Conservation (phyloP, 306 rosid genomes). For the Albizia julibrissin region DNA sequence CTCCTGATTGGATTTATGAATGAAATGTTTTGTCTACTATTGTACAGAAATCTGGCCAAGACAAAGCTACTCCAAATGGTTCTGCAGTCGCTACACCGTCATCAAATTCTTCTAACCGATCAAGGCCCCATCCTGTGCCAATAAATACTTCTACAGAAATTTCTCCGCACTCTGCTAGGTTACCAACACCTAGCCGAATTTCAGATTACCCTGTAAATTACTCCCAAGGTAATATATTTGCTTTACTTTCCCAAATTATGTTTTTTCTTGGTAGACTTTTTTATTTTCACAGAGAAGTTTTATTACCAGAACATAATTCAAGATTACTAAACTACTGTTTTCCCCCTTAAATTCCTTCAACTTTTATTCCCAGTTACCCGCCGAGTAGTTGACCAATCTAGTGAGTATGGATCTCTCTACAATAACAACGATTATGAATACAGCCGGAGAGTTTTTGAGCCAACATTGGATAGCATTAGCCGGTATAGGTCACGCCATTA, state of each 20-base stretch:
- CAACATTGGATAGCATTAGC: constrained; percentile 64
- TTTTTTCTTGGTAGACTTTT: background rate
- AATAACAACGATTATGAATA: constrained; percentile 59
- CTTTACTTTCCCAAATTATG: constrained; percentile 12
- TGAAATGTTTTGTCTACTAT: constrained; percentile 29
- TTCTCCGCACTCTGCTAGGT: constrained; percentile 40
- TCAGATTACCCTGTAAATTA: constrained; percentile 53
- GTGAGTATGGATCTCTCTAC: constrained; percentile 60
- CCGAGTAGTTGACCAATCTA: constrained; percentile 59
- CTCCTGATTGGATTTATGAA: constrained; percentile 24
- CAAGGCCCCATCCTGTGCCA: constrained; percentile 49
- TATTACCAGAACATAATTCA: constrained; percentile 10
- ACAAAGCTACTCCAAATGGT: constrained; percentile 56
- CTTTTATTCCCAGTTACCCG: constrained; percentile 53
- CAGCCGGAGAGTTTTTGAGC: constrained; percentile 70
- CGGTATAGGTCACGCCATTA: constrained; percentile 64
- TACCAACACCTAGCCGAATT: constrained; percentile 45
- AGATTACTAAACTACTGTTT: constrained; percentile 37
- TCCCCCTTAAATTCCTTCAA: constrained; percentile 9
- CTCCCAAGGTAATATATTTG: constrained; percentile 55
- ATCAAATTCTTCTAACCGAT: constrained; percentile 53
- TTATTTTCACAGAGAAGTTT: background rate
- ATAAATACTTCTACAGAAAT: constrained; percentile 47
- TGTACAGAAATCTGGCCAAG: constrained; percentile 86
- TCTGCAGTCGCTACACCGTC: constrained; percentile 47